phyloP scores from a whole-genome alignment of 2,329 filamentous ascomycete genomes.

The Colletotrichum truncatum region DNA sequence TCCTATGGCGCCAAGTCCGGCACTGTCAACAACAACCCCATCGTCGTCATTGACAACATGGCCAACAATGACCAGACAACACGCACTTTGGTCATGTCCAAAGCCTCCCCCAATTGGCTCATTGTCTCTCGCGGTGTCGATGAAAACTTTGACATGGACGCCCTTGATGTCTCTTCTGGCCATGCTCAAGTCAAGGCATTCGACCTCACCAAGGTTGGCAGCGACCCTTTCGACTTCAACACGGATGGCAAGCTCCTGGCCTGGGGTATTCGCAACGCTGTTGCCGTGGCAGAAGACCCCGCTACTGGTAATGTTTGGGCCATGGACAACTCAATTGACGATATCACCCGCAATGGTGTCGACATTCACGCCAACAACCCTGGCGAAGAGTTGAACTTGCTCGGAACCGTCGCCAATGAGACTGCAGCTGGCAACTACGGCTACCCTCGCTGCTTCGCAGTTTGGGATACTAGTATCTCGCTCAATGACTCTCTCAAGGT shows the following conservation, averaged over 20 bases:
- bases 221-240: conserved; percentile 54
- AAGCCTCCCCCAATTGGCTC: conserved; percentile 62
- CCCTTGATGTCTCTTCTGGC: conserved; percentile 61
- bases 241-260: conserved; percentile 60
- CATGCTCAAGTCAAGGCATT: conserved; percentile 74
- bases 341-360: conserved; percentile 64
- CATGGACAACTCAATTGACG: conserved; percentile 78
- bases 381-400: conserved; percentile 78
- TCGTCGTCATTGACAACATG: conserved; percentile 61
- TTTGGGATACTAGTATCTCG: conserved; percentile 64
- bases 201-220: conserved; percentile 45
- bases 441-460: conserved; percentile 61
- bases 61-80: conserved; percentile 68
- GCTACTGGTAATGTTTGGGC: conserved; percentile 60
- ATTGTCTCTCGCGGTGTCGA: conserved; percentile 73
- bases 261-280: conserved; percentile 79
- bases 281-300: conserved; percentile 74
- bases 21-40: conserved; percentile 55
- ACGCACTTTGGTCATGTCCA: conserved; percentile 72
- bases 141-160: conserved; percentile 67
- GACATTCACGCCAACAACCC: conserved; percentile 76
- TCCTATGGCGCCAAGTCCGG: conserved; percentile 65
- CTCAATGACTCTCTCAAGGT: conserved; percentile 48
- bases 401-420: conserved; percentile 63
- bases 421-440: conserved; percentile 39